phyloP scores from a whole-genome alignment of 768 basidiomycete species.

The Ramaria rubella region DNA sequence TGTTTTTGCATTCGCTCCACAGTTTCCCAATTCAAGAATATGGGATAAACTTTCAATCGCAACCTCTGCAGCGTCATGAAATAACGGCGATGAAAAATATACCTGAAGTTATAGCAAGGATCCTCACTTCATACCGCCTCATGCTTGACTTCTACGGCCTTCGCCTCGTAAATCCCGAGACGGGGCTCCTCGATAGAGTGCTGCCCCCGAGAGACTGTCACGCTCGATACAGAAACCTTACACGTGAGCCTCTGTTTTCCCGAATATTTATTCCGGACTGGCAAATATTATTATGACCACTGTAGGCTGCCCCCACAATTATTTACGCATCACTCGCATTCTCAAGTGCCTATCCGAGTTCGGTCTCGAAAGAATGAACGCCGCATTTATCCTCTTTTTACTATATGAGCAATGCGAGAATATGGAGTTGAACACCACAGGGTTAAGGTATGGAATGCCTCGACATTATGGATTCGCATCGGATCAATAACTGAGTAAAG shows the following conservation, averaged over 20 bases:
- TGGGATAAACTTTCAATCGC: slow-evolving; percentile 64
- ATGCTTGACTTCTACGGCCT: slow-evolving; percentile 83
- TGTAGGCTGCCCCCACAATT: slow-evolving; percentile 63
- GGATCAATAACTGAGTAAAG: not conserved
- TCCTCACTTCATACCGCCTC: slow-evolving; percentile 56
- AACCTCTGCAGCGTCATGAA: slow-evolving; percentile 63
- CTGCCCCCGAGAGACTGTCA: slow-evolving; percentile 42
- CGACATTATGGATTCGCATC: too few relatives aligned
- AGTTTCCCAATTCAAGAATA: slow-evolving; percentile 72
- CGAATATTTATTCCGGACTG: not conserved
- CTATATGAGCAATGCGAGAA: slow-evolving; percentile 63
- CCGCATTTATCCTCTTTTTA: slow-evolving; percentile 63
- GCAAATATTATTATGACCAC: not conserved
- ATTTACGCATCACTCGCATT: slow-evolving; percentile 70
- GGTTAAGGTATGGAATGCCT: not conserved
- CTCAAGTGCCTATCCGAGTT: slow-evolving; percentile 69
- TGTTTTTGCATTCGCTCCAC: not conserved
- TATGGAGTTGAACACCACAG: slow-evolving; percentile 35
- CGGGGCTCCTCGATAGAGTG: slow-evolving; percentile 53
- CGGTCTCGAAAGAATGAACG: slow-evolving; percentile 55
- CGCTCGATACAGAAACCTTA: slow-evolving; percentile 57
- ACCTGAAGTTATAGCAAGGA: slow-evolving; percentile 39
- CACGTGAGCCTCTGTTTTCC: slow-evolving; percentile 41
- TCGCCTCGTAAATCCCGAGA: slow-evolving; percentile 48
- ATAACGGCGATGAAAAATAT: slow-evolving; percentile 48